These are phyloP conservation scores for Amyloporia xantha DNA, from an alignment of 768 basidiomycete species.

Conservation along the genomic window DNA sequence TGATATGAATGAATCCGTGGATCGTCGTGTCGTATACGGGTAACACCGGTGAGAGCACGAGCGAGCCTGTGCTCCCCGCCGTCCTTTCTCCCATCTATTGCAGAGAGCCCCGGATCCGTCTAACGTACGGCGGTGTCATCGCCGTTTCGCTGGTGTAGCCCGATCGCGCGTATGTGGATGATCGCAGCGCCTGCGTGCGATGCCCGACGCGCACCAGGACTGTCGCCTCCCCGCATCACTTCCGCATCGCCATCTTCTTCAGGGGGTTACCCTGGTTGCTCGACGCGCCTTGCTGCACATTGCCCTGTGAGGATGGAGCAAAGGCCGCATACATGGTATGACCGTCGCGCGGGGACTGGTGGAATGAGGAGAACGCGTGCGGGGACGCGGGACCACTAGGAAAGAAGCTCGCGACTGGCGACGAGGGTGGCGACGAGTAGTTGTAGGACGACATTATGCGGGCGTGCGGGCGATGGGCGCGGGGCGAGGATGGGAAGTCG, in stretches of 20 bases:
- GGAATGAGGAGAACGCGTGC: constrained; percentile 30
- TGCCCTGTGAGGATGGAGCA: constrained; percentile 8
- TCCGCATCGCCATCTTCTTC: constrained; percentile 12
- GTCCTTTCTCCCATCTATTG: not conserved
- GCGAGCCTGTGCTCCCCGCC: not conserved
- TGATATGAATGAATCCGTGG: not conserved
- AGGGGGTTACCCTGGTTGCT: not conserved
- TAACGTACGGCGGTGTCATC: not conserved
- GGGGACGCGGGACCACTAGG: constrained; percentile 27
- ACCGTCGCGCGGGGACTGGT: constrained; percentile 27
- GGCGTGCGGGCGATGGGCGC: not conserved
- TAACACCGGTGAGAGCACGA: not conserved
- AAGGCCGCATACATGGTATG: constrained; percentile 27
- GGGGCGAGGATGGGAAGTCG: not conserved
- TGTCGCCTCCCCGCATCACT: constrained; percentile 1
- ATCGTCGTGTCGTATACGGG: not conserved
- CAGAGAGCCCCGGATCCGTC: too few species aligned
- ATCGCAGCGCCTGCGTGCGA: constrained; percentile 4
- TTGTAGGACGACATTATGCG: constrained; percentile 24
- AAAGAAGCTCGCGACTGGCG: constrained; percentile 26
- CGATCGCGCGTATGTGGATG: not conserved
- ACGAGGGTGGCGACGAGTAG: constrained; percentile 19
- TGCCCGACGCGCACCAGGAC: not conserved
- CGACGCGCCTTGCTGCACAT: not conserved
- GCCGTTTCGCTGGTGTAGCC: not conserved